Base-by-base conservation (phyloP, 495 filamentous ascomycete genomes). In the Aspergillus saccharolyticus region DNA sequence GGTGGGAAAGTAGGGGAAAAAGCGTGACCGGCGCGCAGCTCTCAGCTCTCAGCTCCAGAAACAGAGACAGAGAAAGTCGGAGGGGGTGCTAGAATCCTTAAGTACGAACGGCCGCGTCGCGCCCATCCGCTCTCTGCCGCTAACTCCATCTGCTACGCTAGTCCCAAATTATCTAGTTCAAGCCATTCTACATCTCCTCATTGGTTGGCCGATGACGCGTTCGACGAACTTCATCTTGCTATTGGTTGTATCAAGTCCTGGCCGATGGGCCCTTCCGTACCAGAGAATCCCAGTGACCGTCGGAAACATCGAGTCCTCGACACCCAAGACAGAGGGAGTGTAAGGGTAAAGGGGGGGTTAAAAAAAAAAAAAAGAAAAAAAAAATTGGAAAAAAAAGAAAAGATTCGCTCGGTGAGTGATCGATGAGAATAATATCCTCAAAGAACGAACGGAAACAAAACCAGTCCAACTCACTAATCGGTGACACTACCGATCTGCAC, bases 31-130 rank as follows among this genome's bases (percentile, higher is more conserved):
- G 57, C 60, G 61, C 61, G 61, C 63, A 64, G 58, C 58, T 59
- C 59, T 60, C 65, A 64, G 61, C 57, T 39, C 33, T 66, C 62
- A 67, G 64, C 62, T 67, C 66, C 69, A 72, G 65, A 69, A 70
- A 65, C 62, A 72, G 65, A 70, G 66, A 65, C 65, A 68, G 70
- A 73, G 68, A 73, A 72, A 74, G 67, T 66, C 70, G 69, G 72
- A 72, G 73, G 70, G 74, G 74, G 71, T 69, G 71, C 67, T 68
- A 73, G 72, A 76, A 74, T 75, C 67, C 75, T 78, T 78, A 78
- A 78, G 74, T 78, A 78, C 74, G 68, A 72, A 70, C 66, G 69
- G 62, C 63, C 70, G 66, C 64, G 64, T 74, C 68, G 70, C 68
- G 63, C 72, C 68, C 63, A 62, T 61, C 68, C 68, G 63, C 55